Evolutionary conservation across 176 grass and related monocot species (phyloP).

Genomic region (Chloris gayana): DNA sequence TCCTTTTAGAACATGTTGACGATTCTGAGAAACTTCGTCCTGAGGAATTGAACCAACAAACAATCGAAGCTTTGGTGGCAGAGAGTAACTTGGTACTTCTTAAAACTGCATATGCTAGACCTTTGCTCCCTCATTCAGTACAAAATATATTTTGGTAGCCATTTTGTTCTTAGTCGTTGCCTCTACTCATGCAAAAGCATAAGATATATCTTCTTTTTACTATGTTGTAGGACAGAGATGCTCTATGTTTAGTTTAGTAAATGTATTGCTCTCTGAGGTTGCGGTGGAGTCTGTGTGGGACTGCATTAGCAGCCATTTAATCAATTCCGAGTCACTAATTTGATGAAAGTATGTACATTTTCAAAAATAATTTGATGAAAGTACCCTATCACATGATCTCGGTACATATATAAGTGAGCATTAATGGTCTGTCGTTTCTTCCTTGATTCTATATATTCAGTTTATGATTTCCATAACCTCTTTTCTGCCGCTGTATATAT

Average conservation of each 20-base stretch:
- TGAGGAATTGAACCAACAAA: conserved; percentile 99
- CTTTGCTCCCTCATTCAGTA: neutral
- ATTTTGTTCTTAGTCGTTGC: conserved; percentile 21
- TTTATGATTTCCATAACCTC: conserved; percentile 3
- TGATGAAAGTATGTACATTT: no score
- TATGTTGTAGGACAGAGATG: neutral
- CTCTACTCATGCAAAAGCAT: conserved; percentile 4
- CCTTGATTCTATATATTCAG: neutral
- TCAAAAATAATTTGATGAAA: no score
- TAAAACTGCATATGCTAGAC: no score
- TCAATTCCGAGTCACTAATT: no score
- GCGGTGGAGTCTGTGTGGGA: neutral
- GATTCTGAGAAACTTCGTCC: conserved; percentile 88
- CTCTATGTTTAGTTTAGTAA: neutral
- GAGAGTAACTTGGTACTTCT: conserved; percentile 96
- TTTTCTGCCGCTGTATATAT: neutral
- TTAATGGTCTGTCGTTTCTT: no score
- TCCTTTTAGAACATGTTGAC: conserved; percentile 71
- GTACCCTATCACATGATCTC: neutral
- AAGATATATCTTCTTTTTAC: neutral
- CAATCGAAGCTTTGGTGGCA: conserved; percentile 94
- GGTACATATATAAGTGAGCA: no score
- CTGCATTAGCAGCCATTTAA: no score
- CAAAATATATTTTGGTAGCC: conserved; percentile 3
- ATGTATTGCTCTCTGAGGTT: neutral